Evolutionary conservation across 441 rosid genomes (phyloP), one percentile per base, ranked within the genome.

Genomic region (Aleurites moluccanus): DNA sequence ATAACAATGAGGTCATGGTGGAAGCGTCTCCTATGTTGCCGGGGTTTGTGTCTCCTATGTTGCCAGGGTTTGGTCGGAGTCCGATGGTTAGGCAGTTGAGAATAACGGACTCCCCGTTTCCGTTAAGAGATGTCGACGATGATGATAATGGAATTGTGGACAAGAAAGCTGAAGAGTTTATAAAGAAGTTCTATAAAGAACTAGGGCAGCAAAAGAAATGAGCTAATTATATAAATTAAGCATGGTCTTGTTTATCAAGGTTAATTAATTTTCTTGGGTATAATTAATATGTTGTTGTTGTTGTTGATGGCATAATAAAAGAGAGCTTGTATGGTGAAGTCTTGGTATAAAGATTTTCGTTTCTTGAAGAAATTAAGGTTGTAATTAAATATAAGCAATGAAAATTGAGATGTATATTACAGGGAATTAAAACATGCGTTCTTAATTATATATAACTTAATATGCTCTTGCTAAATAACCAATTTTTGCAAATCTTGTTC

Each of bases 71-170:
- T 73, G 97, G 97, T 30, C 81, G 75, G 79, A 92, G 91, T 27
- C 95, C 97, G 1, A 73, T 85, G 81, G 96, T 78, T 23, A 88
- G 97, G 81, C 93, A 85, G 75, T 77, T 92, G 77, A 85, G 97
- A 84, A 85, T 94, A 75, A 94, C 97, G 40, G 98, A 94, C 92
- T 94, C 98, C 8, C 98, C 97, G 16, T 94, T 87, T 64, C 98
- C 97, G 33, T 65, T 92, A 53, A 82, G 80, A 35, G 90, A 77
- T 72, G 86, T 69, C 50, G 94, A 82, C 35, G 87, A 82, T 44
- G 87, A 77, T 35, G 90, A 76, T 11, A 87, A 83, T 0, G 84
- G 83, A 16, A 40, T 60, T 49, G 98, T 91, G 35, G 92, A 94
- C 75, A 84, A 84, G 77, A 92, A 89, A 20, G 98, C 95, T 38